Evolutionary conservation across 2,329 filamentous ascomycete species (phyloP).

Genomic region (Nemania abortiva): DNA sequence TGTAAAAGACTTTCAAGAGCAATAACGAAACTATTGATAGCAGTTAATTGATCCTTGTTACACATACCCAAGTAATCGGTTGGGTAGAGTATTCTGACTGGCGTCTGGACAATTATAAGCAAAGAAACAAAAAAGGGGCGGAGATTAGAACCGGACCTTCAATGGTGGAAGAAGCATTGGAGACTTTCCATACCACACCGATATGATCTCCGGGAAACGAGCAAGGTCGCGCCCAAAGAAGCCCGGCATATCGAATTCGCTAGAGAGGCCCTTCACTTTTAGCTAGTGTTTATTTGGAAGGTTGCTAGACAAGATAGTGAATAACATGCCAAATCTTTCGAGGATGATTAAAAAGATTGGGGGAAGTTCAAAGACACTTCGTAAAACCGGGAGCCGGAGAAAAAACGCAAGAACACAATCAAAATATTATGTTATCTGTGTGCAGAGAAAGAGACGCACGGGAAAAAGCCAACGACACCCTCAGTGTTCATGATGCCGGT

Average conservation of each 20-base stretch:
- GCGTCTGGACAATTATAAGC: background rate
- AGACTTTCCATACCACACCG: background rate
- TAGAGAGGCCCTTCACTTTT: background rate
- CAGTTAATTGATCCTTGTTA: background rate
- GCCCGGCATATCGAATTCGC: background rate
- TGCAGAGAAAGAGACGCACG: background rate
- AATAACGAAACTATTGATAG: background rate
- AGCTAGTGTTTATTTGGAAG: background rate
- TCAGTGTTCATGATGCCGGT: slow-evolving; percentile 1
- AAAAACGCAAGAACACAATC: background rate
- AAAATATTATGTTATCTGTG: background rate
- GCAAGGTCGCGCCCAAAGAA: background rate
- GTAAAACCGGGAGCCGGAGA: background rate
- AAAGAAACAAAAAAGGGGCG: background rate
- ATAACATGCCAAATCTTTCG: no score
- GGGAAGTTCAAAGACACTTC: no score
- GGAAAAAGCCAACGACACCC: background rate
- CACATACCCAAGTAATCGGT: background rate
- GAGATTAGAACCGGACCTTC: background rate
- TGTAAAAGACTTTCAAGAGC: background rate
- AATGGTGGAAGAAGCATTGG: background rate
- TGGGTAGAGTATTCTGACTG: background rate
- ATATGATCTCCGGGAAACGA: background rate
- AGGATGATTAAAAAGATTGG: no score
- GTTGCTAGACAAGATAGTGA: background rate